Evolutionary conservation across 805 yeast species (phyloP), one percentile per base, ranked within the genome.

Genomic region (Pichia manshurica): DNA sequence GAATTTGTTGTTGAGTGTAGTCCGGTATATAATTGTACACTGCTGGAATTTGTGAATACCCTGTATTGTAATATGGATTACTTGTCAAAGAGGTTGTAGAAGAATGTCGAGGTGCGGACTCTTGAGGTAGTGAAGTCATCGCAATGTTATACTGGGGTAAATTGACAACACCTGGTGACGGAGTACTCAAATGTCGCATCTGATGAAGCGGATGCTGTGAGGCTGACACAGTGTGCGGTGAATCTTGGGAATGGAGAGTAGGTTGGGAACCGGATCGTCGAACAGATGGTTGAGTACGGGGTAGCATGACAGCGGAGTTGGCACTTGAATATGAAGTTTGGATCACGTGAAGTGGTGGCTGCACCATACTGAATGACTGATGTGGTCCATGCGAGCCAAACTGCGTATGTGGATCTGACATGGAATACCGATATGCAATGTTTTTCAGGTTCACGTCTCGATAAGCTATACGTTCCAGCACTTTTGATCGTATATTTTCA

Each of bases 391-490:
- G 36, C 9, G 21, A 16, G 6, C 6, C 16, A 20, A 17, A 36
- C 6, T 36, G 39, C 6, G 23, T 22, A 15, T 15, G 6, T 17
- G 16, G 23, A 19, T 36, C 39, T 4, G 36, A 28, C 8, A 22
- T 15, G 4, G 34, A 54, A 12, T 56, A 52, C 40, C 52, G 53
- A 31, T 53, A 20, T 3, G 39, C 10, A 5, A 58, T 42, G 34
- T 54, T 57, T 42, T 56, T 62, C 10, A 62, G 36, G 5, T 58
- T 49, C 65, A 63, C 58, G 50, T 64, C 68, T 41, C 67, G 53
- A 16, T 57, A 37, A 1, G 71, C 68, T 12, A 63, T 61, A 23
- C 68, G 53, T 50, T 60, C 64, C 38, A 61, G 52, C 12, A 61
- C 62, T 43, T 56, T 61, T 20, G 55, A 54, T 44, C 47, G 61